Evolutionary conservation across 306 rosid species (phyloP).

Genomic region (Biancaea sappan): DNA sequence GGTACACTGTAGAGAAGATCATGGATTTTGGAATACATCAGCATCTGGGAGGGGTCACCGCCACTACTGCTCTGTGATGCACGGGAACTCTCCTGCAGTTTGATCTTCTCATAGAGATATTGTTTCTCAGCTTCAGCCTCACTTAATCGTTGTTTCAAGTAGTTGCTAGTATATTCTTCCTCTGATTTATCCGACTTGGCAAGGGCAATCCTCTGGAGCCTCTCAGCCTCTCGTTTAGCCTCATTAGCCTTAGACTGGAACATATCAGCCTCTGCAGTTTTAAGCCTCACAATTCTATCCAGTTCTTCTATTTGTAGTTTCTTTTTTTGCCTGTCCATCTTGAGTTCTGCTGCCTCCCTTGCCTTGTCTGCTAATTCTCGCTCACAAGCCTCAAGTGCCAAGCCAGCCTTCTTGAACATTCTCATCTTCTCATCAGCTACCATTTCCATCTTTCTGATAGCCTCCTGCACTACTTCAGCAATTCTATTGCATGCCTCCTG

Average conservation of each 20-base stretch:
- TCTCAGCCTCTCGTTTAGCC: constrained; percentile 94
- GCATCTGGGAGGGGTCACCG: constrained; percentile 78
- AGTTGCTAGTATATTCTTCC: constrained; percentile 91
- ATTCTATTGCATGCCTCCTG: constrained; percentile 96
- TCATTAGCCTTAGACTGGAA: constrained; percentile 93
- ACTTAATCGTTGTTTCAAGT: constrained; percentile 79
- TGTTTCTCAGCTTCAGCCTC: constrained; percentile 99
- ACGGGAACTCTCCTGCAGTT: constrained; percentile 90
- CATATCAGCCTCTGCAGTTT: constrained; percentile 96
- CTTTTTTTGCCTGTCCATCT: constrained; percentile 81
- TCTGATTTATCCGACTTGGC: constrained; percentile 97
- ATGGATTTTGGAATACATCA: constrained; percentile 78
- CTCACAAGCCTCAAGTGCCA: constrained; percentile 85
- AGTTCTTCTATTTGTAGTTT: constrained; percentile 86
- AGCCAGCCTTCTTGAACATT: constrained; percentile 88
- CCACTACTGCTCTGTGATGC: constrained; percentile 70
- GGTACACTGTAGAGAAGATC: constrained; percentile 72
- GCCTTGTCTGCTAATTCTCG: constrained; percentile 88
- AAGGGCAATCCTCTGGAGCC: constrained; percentile 87
- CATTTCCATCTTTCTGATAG: constrained; percentile 91
- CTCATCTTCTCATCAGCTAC: constrained; percentile 99
- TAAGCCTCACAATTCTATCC: constrained; percentile 94
- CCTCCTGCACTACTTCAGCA: constrained; percentile 96
- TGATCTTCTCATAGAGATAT: constrained; percentile 93
- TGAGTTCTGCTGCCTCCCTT: constrained; percentile 83